These are phyloP conservation scores for Agrocybe pediades DNA, from an alignment of 768 basidiomycete species.

Conservation along the genomic window DNA sequence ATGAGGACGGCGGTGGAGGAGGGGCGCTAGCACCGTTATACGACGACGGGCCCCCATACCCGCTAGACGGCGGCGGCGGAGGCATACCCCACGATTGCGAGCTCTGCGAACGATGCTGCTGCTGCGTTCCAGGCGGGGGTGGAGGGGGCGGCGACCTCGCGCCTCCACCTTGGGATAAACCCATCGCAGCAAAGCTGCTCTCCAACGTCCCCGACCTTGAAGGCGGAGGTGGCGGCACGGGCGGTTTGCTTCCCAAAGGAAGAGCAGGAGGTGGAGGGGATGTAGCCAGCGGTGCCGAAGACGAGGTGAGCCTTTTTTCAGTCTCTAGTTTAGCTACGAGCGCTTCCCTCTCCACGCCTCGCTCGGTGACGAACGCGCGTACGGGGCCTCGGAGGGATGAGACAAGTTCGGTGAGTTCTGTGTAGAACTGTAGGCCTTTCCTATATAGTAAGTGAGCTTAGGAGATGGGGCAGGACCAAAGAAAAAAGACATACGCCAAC, in stretches of 20 bases:
- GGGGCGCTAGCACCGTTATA: conserved; percentile 24
- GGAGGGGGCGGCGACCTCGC: conserved; percentile 16
- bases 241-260: conserved; percentile 45
- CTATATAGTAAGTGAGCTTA: conserved; percentile 37
- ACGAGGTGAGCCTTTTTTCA: conserved; percentile 60
- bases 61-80: conserved; percentile 21
- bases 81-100: conserved; percentile 17
- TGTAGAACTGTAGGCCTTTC: conserved; percentile 90
- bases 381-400: conserved; percentile 42
- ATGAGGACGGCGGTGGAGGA: conserved; percentile 10
- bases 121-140: conserved; percentile 20
- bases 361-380: conserved; percentile 61
- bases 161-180: conserved; percentile 27
- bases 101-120: conserved; percentile 17
- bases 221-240: conserved; percentile 42
- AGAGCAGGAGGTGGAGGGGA: conserved; percentile 46
- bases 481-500: conserved; percentile 60
- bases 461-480: not conserved
- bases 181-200: conserved; percentile 61
- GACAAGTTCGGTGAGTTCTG: conserved; percentile 70
- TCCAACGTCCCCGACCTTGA: conserved; percentile 39
- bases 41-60: too few relatives aligned
- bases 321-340: conserved; percentile 72
- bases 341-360: conserved; percentile 71
- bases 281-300: too few relatives aligned